Percentiles rank a stretch among this genome's conserved stretches.
Evolutionary conservation across 495 filamentous ascomycete species (phyloP).

Genomic region (Tuber brumale): DNA sequence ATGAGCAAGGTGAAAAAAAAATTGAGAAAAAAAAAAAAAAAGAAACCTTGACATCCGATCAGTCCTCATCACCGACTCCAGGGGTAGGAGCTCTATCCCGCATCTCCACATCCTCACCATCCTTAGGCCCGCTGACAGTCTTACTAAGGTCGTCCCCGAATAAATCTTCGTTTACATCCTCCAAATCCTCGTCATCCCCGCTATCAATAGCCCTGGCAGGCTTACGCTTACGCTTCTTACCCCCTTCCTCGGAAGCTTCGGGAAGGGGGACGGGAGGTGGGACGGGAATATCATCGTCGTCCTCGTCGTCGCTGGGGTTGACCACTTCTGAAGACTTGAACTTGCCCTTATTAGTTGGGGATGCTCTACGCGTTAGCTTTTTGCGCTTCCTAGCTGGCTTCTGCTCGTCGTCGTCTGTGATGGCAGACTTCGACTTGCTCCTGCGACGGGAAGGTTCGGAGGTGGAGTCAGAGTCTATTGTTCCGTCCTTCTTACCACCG

Average conservation of each 20-base stretch:
- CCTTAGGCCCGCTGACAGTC: constrained; percentile 18
- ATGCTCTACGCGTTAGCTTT: constrained; percentile 50
- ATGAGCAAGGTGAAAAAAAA: neutral
- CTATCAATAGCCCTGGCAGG: constrained; percentile 32
- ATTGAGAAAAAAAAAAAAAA: neutral
- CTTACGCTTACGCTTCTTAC: constrained; percentile 32
- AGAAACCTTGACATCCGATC: constrained; percentile 9
- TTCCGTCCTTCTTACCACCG: constrained; percentile 62
- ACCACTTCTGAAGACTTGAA: constrained; percentile 78
- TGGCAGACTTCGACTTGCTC: constrained; percentile 39
- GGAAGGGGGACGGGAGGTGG: constrained; percentile 7
- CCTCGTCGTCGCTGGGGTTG: constrained; percentile 59
- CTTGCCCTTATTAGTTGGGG: constrained; percentile 47
- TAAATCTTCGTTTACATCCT: constrained; percentile 31
- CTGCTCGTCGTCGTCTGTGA: constrained; percentile 50
- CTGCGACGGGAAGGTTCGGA: constrained; percentile 41
- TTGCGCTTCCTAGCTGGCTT: constrained; percentile 55
- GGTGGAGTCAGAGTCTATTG: constrained; percentile 46
- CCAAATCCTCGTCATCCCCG: constrained; percentile 32
- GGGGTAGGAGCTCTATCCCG: constrained; percentile 33
- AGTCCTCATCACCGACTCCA: constrained; percentile 27
- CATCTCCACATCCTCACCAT: constrained; percentile 34
- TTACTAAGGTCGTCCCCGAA: constrained; percentile 30
- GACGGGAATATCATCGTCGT: constrained; percentile 43
- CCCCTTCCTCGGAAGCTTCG: constrained; percentile 13